phyloP scores from a whole-genome alignment of 176 grass and related monocot genomes.

The Carex parvula region DNA sequence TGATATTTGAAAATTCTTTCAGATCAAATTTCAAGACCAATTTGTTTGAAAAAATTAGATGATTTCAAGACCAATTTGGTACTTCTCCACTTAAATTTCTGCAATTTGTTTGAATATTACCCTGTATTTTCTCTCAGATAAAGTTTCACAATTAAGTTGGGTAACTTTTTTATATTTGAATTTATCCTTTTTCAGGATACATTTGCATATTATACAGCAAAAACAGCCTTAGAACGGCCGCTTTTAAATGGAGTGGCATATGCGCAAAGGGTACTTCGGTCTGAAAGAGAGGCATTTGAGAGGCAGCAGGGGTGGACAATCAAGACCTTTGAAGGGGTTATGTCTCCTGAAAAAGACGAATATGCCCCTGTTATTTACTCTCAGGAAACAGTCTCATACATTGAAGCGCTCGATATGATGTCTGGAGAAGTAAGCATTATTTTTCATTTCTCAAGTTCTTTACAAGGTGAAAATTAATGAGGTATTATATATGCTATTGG shows the following conservation, averaged over 20 bases:
- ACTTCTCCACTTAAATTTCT: too few species aligned
- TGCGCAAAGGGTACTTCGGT: slow-evolving; percentile 59
- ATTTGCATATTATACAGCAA: slow-evolving; percentile 73
- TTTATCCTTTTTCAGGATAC: slow-evolving; percentile 47
- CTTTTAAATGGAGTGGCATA: slow-evolving; percentile 91
- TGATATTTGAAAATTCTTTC: background rate
- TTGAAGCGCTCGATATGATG: slow-evolving; percentile 90
- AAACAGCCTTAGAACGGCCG: slow-evolving; percentile 76
- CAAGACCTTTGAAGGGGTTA: slow-evolving; percentile 55
- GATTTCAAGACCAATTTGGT: slow-evolving; percentile 16
- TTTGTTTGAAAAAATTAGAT: too few species aligned
- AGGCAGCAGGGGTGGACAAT: slow-evolving; percentile 84
- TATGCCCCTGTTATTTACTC: slow-evolving; percentile 92
- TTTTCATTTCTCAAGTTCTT: background rate
- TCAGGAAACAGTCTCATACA: slow-evolving; percentile 82
- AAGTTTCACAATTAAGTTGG: slow-evolving; percentile 38
- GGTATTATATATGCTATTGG: background rate
- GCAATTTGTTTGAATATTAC: slow-evolving; percentile 27
- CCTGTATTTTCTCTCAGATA: background rate
- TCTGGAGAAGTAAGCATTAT: slow-evolving; percentile 61
- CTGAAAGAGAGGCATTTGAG: slow-evolving; percentile 77
- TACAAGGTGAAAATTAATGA: background rate
- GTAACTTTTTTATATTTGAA: slow-evolving; percentile 37
- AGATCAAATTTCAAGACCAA: slow-evolving; percentile 8
- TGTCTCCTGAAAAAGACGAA: slow-evolving; percentile 57